Percentiles rank a stretch among this genome's conserved stretches.
phyloP scores from a whole-genome alignment of 176 grass and related monocot species.

The Cocos nucifera region DNA sequence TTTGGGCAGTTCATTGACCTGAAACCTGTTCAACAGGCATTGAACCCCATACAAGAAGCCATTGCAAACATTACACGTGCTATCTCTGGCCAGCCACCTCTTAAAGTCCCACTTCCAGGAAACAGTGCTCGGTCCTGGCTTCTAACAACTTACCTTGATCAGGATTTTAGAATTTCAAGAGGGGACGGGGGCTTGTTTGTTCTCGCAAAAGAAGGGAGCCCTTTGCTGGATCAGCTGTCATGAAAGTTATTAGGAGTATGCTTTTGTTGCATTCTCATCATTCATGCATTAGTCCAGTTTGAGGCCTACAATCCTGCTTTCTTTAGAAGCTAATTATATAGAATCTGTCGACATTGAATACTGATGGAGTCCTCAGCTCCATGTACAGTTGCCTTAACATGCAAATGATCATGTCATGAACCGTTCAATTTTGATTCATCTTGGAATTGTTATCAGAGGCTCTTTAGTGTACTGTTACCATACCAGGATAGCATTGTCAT shows the following conservation, averaged over 20 bases:
- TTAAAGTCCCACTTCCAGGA: constrained; percentile 56
- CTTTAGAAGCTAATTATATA: too few relatives aligned
- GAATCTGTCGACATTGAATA: too few relatives aligned
- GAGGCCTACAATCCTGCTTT: too few relatives aligned
- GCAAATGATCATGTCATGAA: too few relatives aligned
- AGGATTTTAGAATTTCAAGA: constrained; percentile 84
- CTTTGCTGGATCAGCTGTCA: constrained; percentile 50
- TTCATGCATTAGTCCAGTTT: too few relatives aligned
- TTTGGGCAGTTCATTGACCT: constrained; percentile 83
- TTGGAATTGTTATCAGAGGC: too few relatives aligned
- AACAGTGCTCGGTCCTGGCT: constrained; percentile 63
- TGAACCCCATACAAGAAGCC: constrained; percentile 57
- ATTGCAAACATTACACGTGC: constrained; percentile 51
- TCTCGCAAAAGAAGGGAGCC: constrained; percentile 78
- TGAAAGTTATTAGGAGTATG: not conserved
- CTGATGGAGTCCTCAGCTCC: too few relatives aligned
- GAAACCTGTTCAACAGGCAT: constrained; percentile 42
- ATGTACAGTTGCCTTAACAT: too few relatives aligned
- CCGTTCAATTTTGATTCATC: too few relatives aligned
- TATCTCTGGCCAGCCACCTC: constrained; percentile 75
- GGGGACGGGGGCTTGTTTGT: constrained; percentile 84
- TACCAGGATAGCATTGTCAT: too few relatives aligned
- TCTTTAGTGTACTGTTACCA: too few relatives aligned
- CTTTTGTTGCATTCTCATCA: too few relatives aligned
- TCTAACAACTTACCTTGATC: constrained; percentile 83